Conservation (phyloP, 2,329 filamentous ascomycete species). For the Fusarium sublunatum region DNA sequence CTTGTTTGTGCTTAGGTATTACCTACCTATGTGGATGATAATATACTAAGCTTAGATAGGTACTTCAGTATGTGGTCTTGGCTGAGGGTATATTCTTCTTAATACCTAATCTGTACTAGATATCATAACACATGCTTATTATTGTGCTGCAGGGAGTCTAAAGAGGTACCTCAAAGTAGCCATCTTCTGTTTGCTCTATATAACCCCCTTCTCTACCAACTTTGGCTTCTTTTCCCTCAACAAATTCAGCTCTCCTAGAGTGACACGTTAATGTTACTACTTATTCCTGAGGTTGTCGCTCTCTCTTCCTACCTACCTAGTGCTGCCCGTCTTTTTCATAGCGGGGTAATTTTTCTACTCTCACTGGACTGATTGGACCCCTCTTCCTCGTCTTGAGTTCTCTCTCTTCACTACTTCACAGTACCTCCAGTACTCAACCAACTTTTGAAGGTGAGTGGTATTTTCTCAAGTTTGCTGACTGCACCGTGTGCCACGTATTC, state of each 20-base stretch:
- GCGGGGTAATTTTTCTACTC: conserved; percentile 45
- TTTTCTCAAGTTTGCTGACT: conserved; percentile 35
- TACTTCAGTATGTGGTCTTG: background rate
- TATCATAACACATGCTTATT: conserved; percentile 2
- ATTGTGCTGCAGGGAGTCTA: background rate
- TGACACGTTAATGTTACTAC: conserved; percentile 6
- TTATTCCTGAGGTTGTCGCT: background rate
- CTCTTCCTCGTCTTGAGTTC: conserved; percentile 30
- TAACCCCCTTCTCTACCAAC: background rate
- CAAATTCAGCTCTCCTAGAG: background rate
- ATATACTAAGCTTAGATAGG: too few species aligned
- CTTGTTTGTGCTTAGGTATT: conserved; percentile 8
- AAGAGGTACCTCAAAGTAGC: background rate
- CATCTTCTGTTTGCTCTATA: conserved; percentile 4
- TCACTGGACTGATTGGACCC: conserved; percentile 42
- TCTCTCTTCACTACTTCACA: conserved; percentile 38
- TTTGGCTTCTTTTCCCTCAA: background rate
- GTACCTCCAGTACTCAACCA: conserved; percentile 38
- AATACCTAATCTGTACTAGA: background rate
- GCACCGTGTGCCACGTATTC: conserved; percentile 24
- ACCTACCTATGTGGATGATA: too few species aligned
- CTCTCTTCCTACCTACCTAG: conserved; percentile 3
- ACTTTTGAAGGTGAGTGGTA: conserved; percentile 42
- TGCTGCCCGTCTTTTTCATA: conserved; percentile 30
- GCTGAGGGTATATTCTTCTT: conserved; percentile 1